phyloP scores from a whole-genome alignment of 2,329 filamentous ascomycete species.

The Aciculosporium take region DNA sequence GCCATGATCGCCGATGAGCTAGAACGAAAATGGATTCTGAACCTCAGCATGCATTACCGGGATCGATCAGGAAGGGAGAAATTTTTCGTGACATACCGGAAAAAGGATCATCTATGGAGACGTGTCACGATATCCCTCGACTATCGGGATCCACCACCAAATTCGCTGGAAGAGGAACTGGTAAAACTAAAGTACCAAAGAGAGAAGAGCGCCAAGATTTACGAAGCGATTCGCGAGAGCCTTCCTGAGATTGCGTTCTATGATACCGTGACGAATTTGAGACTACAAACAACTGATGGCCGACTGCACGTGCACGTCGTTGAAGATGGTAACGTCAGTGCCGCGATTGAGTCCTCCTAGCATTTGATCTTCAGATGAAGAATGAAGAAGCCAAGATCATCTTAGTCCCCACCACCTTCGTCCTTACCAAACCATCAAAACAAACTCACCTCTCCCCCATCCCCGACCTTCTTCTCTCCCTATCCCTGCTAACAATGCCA shows the following conservation, averaged over 20 bases:
- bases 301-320: slow-evolving; percentile 91
- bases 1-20: slow-evolving; percentile 63
- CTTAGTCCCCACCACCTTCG: background rate
- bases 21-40: slow-evolving; percentile 84
- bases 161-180: slow-evolving; percentile 77
- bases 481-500: slow-evolving; percentile 6
- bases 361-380: background rate
- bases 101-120: slow-evolving; percentile 65
- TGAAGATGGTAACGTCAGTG: slow-evolving; percentile 68
- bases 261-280: slow-evolving; percentile 88
- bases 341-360: background rate
- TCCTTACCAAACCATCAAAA: too few relatives aligned
- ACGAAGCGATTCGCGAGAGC: slow-evolving; percentile 86
- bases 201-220: slow-evolving; percentile 86
- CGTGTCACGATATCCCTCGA: slow-evolving; percentile 88
- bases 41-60: slow-evolving; percentile 95
- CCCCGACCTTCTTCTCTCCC: background rate
- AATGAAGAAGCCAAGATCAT: background rate
- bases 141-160: slow-evolving; percentile 65
- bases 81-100: slow-evolving; percentile 91
- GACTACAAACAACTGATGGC: slow-evolving; percentile 76
- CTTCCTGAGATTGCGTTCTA: slow-evolving; percentile 92
- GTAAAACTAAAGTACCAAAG: slow-evolving; percentile 66
- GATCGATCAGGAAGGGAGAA: slow-evolving; percentile 90
- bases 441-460: too few relatives aligned